Percentiles rank a stretch among this genome's conserved stretches.
Evolutionary conservation across 2,329 filamentous ascomycete genomes (phyloP).

Genomic region (Coniella vitis): DNA sequence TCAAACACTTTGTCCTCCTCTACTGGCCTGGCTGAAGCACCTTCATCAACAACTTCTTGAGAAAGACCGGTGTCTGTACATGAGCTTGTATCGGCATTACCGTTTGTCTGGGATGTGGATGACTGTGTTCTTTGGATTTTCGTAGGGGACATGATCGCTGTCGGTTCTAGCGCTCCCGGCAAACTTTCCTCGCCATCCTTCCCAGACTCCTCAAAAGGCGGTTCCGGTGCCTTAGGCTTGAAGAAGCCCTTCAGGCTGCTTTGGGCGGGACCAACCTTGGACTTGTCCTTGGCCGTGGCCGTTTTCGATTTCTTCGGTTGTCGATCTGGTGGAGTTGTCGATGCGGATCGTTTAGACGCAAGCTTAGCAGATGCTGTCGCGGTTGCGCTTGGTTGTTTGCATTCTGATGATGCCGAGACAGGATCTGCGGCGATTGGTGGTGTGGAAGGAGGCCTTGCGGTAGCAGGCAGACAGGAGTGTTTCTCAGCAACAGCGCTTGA

Average conservation of each 20-base stretch:
- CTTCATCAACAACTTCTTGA: background rate
- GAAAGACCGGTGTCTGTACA: background rate
- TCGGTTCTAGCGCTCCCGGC: background rate
- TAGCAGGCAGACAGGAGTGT: background rate
- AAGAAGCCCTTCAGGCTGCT: conserved; percentile 74
- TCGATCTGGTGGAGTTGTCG: background rate
- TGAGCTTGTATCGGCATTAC: background rate
- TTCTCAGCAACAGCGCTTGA: background rate
- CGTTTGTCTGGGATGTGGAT: background rate
- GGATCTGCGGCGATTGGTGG: conserved; percentile 1
- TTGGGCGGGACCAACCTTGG: conserved; percentile 28
- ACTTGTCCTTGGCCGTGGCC: conserved; percentile 11
- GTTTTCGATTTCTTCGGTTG: conserved; percentile 39
- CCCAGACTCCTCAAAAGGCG: background rate
- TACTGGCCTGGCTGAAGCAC: background rate
- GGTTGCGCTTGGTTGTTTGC: background rate
- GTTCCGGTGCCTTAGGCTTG: conserved; percentile 43
- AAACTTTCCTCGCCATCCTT: background rate
- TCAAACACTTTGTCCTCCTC: conserved; percentile 47
- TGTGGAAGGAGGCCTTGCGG: background rate
- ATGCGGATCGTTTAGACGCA: conserved; percentile 4
- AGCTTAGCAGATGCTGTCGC: background rate
- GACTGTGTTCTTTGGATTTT: background rate
- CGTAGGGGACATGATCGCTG: background rate
- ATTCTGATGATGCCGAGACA: background rate